These are phyloP conservation scores for Globisporangium cystogenes DNA, from an alignment of 352 stramenopile genomes.

Conservation along the genomic window DNA sequence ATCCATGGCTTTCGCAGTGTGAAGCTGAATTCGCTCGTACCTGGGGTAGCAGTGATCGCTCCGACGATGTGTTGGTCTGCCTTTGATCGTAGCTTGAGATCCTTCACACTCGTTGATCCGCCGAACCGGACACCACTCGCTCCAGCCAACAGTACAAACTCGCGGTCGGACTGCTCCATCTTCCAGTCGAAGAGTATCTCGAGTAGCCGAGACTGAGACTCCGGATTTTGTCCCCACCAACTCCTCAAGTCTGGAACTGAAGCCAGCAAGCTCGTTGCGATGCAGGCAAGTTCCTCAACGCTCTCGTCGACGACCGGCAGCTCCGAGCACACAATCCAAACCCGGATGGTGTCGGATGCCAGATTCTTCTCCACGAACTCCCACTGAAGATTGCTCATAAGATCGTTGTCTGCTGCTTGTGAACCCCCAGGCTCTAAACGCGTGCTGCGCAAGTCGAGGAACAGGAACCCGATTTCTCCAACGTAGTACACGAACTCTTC, in stretches of 20 bases:
- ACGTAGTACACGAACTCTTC: slow-evolving; percentile 54
- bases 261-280: neutral
- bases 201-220: slow-evolving; percentile 38
- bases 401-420: slow-evolving; percentile 42
- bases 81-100: slow-evolving; percentile 38
- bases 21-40: neutral
- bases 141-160: slow-evolving; percentile 43
- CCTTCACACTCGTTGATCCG: slow-evolving; percentile 33
- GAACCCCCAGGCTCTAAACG: slow-evolving; percentile 51
- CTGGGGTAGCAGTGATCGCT: slow-evolving; percentile 17
- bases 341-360: slow-evolving; percentile 18
- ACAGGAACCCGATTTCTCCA: slow-evolving; percentile 37
- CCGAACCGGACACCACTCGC: slow-evolving; percentile 24
- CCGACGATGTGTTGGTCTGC: slow-evolving; percentile 37
- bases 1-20: slow-evolving; percentile 11
- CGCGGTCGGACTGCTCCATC: slow-evolving; percentile 31
- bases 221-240: slow-evolving; percentile 31
- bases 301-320: slow-evolving; percentile 36
- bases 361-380: slow-evolving; percentile 46
- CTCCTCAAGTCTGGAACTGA: slow-evolving; percentile 18
- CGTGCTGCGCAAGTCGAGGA: slow-evolving; percentile 59
- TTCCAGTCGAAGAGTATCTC: slow-evolving; percentile 69
- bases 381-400: slow-evolving; percentile 60
- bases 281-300: neutral
- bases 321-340: slow-evolving; percentile 51